Evolutionary conservation across 169 alveolate genomes (phyloP).

Genomic region (Plasmodium cynomolgi): DNA sequence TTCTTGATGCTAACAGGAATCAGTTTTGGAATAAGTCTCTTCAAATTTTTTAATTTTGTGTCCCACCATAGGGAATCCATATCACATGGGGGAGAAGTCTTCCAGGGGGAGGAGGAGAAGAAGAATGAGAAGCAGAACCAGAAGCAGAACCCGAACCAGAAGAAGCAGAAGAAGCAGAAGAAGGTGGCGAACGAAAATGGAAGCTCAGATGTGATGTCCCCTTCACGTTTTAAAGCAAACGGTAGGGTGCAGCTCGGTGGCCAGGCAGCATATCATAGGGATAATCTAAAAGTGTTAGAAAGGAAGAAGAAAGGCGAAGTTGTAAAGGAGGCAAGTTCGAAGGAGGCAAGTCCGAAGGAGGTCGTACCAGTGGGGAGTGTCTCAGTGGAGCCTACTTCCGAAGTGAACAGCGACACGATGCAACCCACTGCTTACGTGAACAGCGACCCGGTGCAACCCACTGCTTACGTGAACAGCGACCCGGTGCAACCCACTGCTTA

Average conservation of each 20-base stretch:
- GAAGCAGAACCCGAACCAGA: neutral
- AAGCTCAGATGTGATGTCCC: neutral
- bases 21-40: conserved; percentile 65
- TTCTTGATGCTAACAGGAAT: conserved; percentile 54
- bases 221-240: neutral
- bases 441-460: neutral
- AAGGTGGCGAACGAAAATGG: neutral
- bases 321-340: no score
- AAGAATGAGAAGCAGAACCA: no score
- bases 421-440: neutral
- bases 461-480: neutral
- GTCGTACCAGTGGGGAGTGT: neutral
- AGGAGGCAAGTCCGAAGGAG: neutral
- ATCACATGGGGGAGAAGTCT: neutral
- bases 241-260: neutral
- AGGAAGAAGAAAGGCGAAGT: neutral
- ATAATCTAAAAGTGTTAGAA: neutral
- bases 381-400: neutral
- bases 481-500: neutral
- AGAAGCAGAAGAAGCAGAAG: neutral
- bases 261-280: neutral
- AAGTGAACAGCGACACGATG: neutral
- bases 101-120: neutral
- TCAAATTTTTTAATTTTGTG: conserved; percentile 44
- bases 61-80: neutral